phyloP scores from a whole-genome alignment of 352 stramenopile species.

The Elongisporangium undulatum region DNA sequence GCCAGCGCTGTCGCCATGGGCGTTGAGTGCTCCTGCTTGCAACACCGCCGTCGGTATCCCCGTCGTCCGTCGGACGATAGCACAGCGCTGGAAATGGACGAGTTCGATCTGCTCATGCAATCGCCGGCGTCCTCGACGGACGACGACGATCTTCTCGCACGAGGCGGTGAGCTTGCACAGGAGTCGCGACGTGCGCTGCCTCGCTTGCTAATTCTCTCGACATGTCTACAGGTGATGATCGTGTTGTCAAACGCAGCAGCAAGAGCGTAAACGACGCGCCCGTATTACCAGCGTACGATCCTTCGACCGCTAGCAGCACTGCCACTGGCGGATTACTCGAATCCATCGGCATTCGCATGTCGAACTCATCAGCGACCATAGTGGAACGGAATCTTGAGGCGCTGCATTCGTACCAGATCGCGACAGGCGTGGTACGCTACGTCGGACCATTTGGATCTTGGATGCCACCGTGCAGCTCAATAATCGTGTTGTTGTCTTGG shows the following conservation, averaged over 20 bases:
- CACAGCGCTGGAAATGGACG: constrained; percentile 27
- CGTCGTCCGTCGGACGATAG: constrained; percentile 50
- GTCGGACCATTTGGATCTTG: not conserved
- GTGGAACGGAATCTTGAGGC: constrained; percentile 33
- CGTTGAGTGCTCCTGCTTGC: constrained; percentile 71
- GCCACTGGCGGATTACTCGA: constrained; percentile 8
- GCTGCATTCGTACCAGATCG: constrained; percentile 65
- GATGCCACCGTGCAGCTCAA: not conserved
- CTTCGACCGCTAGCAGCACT: not conserved
- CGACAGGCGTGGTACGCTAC: constrained; percentile 42
- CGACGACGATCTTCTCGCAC: constrained; percentile 8
- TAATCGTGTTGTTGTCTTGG: constrained; percentile 3
- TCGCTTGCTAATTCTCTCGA: not conserved
- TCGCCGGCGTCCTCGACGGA: constrained; percentile 8
- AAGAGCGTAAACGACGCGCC: constrained; percentile 3
- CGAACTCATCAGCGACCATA: constrained; percentile 4
- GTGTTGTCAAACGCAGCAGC: constrained; percentile 8
- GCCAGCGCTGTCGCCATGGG: constrained; percentile 32
- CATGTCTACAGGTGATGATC: not conserved
- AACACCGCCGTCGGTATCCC: constrained; percentile 56
- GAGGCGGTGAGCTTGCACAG: not conserved
- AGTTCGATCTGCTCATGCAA: constrained; percentile 4
- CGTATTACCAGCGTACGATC: not conserved
- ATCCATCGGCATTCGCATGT: not conserved
- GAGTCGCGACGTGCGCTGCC: not conserved